These are phyloP conservation scores for Cladosporium sp. DNA, from an alignment of 2,329 filamentous ascomycete species.

Conservation along the genomic window DNA sequence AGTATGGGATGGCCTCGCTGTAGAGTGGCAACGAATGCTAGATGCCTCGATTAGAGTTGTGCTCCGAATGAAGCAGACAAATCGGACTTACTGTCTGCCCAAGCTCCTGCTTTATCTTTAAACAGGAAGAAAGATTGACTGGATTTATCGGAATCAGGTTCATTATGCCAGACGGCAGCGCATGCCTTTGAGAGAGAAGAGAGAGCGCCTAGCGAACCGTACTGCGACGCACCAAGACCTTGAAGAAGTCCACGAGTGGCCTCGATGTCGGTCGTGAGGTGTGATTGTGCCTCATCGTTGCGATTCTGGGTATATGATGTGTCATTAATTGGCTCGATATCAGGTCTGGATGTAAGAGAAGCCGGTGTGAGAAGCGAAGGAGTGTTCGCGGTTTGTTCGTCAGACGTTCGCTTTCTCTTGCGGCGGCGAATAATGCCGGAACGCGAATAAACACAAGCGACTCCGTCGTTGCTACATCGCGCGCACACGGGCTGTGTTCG, in stretches of 20 bases:
- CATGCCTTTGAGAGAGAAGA: conserved; percentile 17
- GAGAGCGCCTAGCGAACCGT: conserved; percentile 15
- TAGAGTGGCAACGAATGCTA: conserved; percentile 15
- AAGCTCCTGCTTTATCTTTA: conserved; percentile 8
- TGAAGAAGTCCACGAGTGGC: conserved; percentile 14
- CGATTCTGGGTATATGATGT: too few relatives aligned
- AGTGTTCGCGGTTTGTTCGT: too few relatives aligned
- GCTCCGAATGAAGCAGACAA: neutral
- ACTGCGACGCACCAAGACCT: neutral
- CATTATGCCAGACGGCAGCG: conserved; percentile 17
- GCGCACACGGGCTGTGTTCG: conserved; percentile 14
- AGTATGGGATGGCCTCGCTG: conserved; percentile 13
- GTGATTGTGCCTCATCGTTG: conserved; percentile 5
- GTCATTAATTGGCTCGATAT: too few relatives aligned
- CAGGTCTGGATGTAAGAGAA: too few relatives aligned
- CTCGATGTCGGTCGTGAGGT: conserved; percentile 16
- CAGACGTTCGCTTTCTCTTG: conserved; percentile 15
- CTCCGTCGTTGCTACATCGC: conserved; percentile 13
- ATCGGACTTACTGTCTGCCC: conserved; percentile 14
- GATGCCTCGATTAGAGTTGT: neutral
- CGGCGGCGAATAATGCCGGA: conserved; percentile 20
- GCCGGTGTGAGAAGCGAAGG: too few relatives aligned
- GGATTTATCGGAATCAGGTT: conserved; percentile 12
- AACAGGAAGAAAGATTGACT: conserved; percentile 18
- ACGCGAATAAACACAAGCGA: conserved; percentile 18